These are phyloP conservation scores for Cyclotella atomus DNA, from an alignment of 108 stramenopile species.

Conservation along the genomic window DNA sequence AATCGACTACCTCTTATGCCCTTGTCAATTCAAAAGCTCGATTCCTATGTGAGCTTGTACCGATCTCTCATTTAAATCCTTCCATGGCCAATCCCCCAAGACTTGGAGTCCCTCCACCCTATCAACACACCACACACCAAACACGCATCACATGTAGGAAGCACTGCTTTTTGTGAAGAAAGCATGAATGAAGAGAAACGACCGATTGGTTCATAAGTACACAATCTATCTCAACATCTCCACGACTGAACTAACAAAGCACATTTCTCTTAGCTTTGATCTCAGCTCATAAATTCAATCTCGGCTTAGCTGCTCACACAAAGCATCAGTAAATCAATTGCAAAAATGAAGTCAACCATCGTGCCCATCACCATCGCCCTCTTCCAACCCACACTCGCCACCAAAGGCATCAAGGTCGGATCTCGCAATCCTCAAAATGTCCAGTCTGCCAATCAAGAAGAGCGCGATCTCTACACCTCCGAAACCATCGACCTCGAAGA, in stretches of 20 bases:
- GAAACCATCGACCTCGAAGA: constrained; percentile 2
- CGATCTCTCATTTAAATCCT: neutral
- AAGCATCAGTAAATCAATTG: no score
- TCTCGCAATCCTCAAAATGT: neutral
- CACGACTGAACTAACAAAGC: no score
- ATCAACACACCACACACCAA: no score
- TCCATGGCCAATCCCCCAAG: neutral
- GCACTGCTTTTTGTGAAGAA: no score
- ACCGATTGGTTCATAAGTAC: no score
- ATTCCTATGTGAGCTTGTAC: neutral
- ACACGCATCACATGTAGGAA: no score
- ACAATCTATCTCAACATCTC: no score
- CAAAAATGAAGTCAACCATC: constrained; percentile 2
- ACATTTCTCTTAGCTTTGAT: neutral
- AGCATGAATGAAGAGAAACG: no score
- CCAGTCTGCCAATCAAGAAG: neutral
- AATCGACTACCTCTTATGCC: neutral
- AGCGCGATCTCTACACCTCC: constrained; percentile 2
- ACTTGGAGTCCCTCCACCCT: neutral
- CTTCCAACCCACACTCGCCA: neutral
- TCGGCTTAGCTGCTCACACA: no score
- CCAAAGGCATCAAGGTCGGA: constrained; percentile 7
- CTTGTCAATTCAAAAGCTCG: neutral
- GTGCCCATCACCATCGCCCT: constrained; percentile 3
- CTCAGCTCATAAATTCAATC: neutral